Evolutionary conservation across 352 stramenopile genomes (phyloP), one percentile per base, ranked within the genome.

Genomic region (Thalassiosira mediterranea): DNA sequence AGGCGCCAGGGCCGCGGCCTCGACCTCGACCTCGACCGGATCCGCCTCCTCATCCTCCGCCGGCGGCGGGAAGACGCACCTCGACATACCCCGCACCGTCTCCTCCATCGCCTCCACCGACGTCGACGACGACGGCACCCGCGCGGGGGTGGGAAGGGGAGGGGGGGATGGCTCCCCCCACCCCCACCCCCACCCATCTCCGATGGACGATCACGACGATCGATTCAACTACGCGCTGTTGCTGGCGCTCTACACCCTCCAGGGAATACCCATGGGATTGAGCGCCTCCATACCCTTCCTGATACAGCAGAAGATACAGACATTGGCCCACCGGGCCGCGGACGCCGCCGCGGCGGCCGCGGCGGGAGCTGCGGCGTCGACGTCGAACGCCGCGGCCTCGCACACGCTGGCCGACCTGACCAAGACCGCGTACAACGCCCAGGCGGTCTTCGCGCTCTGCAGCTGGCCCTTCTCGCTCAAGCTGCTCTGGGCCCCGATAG

Each of bases 401-500:
- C 60, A 83, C 21, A 65, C 64, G 10, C 26, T 76, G 0, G 72
- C 59, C 0, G 60, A 71, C 4, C 54, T 81, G 11, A 72, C 82
- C 21, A 82, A 79, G 77, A 73, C 97, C 2, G 95, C 95, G 3
- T 98, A 98, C 82, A 96, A 95, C 25, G 95, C 98, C 72, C 97
- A 99, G 83, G 96, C 96, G 4, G 97, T 98, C 46, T 99, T 99
- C 85, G 97, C 94, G 59, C 87, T 99, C 23, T 97, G 98, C 69
- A 97, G 92, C 29, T 98, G 97, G 93, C 97, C 97, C 11, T 99
- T 99, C 88, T 98, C 94, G 47, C 89, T 99, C 58, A 99, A 99
- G 79, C 76, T 99, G n/a, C 81, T 99, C 0, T 99, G 97, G 97
- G 97, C 97, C 37, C 97, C 97, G 46, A 95, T 99, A 76, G 97